A percentile compares a stretch with the other conserved stretches of the same genome.
phyloP scores from a whole-genome alignment of 176 grass and related monocot genomes.

The Phragmites australis region DNA sequence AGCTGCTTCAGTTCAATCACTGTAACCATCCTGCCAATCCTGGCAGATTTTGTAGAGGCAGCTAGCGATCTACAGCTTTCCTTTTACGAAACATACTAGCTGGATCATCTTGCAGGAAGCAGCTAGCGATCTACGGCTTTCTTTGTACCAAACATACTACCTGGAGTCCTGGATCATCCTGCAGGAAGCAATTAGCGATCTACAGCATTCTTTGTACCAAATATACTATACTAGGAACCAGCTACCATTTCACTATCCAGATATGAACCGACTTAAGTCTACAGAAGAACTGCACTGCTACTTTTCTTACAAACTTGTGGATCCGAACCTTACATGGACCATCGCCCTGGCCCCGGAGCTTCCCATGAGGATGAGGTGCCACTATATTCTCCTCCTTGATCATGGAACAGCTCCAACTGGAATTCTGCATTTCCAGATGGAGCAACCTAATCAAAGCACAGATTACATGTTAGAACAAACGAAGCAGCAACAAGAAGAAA shows the following conservation, averaged over 20 bases:
- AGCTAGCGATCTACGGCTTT: neutral
- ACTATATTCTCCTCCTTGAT: neutral
- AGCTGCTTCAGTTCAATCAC: neutral
- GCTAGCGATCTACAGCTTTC: neutral
- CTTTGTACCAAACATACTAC: neutral
- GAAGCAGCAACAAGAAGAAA: constrained; percentile 4
- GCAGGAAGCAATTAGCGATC: too few relatives aligned
- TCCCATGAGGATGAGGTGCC: neutral
- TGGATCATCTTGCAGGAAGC: neutral
- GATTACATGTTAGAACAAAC: neutral
- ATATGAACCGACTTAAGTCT: neutral
- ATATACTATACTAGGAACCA: neutral
- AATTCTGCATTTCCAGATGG: constrained; percentile 3
- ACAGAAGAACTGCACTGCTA: neutral
- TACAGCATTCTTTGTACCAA: neutral
- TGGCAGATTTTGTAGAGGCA: neutral
- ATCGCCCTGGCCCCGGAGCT: neutral
- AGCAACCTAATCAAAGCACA: constrained; percentile 13
- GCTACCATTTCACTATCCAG: neutral
- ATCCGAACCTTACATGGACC: constrained; percentile 29
- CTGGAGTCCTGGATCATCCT: too few relatives aligned
- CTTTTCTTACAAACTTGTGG: neutral
- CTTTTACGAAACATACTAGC: too few relatives aligned
- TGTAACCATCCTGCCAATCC: neutral
- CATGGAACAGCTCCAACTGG: constrained; percentile 1